phyloP scores from a whole-genome alignment of 441 rosid genomes.

The Erysimum pusillum region DNA sequence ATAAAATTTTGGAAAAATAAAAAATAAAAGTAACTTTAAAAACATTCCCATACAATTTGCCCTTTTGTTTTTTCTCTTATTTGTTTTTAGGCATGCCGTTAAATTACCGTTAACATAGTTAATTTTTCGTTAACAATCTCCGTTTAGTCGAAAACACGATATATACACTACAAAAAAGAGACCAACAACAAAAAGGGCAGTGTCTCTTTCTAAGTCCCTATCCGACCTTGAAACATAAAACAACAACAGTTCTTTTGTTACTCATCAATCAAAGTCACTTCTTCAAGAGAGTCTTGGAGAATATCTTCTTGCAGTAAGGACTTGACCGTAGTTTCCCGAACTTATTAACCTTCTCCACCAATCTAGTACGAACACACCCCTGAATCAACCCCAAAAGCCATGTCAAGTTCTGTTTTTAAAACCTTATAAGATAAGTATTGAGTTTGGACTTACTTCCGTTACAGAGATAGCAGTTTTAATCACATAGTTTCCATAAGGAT shows the following conservation, averaged over 20 bases:
- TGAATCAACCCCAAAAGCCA: constrained; percentile 33
- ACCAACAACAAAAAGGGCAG: constrained; percentile 46
- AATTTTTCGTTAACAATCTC: no score
- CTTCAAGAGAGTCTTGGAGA: constrained; percentile 63
- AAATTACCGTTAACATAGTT: no score
- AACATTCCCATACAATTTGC: no score
- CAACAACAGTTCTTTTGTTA: constrained; percentile 21
- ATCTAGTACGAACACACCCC: constrained; percentile 60
- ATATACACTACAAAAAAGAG: constrained; percentile 9
- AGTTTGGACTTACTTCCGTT: constrained; percentile 52
- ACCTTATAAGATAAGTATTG: not conserved
- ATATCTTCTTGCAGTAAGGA: constrained; percentile 83
- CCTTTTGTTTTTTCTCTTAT: no score
- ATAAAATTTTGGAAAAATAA: no score
- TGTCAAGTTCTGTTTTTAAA: not conserved
- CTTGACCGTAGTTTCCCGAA: constrained; percentile 59
- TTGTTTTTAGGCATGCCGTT: no score
- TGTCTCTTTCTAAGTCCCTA: constrained; percentile 19
- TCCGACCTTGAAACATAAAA: constrained; percentile 23
- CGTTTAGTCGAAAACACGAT: no score
- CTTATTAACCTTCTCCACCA: constrained; percentile 61
- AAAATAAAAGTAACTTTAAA: no score
- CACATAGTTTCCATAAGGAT: constrained; percentile 70
- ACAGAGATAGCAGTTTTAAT: constrained; percentile 57
- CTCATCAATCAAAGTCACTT: constrained; percentile 50